phyloP scores from a whole-genome alignment of 345 rosid species.

The Boechera retrofracta region DNA sequence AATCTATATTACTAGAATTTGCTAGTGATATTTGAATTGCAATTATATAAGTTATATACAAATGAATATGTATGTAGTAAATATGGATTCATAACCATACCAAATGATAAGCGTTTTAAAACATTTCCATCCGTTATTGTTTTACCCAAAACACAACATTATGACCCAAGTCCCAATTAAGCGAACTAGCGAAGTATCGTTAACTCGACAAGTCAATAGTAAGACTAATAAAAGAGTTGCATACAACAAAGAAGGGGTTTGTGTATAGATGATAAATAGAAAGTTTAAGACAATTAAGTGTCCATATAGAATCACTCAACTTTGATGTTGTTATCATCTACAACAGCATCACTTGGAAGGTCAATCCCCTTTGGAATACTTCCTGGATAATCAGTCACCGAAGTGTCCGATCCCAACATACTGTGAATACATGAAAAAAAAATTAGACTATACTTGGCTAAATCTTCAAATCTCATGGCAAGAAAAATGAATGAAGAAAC shows the following conservation, averaged over 20 bases:
- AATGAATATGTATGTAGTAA: not conserved
- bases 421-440: slow-evolving; percentile 48
- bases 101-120: not conserved
- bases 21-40: not conserved
- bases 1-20: not conserved
- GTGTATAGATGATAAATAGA: slow-evolving; percentile 18
- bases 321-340: slow-evolving; percentile 37
- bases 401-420: slow-evolving; percentile 66
- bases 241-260: slow-evolving; percentile 29
- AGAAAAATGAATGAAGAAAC: not conserved
- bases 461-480: not conserved
- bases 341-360: slow-evolving; percentile 55
- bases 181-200: not conserved
- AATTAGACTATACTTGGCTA: slow-evolving; percentile 7
- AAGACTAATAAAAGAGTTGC: slow-evolving; percentile 36
- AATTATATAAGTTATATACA: not conserved
- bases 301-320: slow-evolving; percentile 24
- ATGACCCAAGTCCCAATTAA: slow-evolving; percentile 7
- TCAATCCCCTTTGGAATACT: slow-evolving; percentile 71
- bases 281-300: slow-evolving; percentile 28
- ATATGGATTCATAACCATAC: not conserved
- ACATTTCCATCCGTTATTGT: not conserved
- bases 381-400: slow-evolving; percentile 80
- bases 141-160: not conserved
- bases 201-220: not conserved